Evolutionary conservation across 352 stramenopile genomes (phyloP), one percentile per base, ranked within the genome.

Genomic region (Globisporangium iwayamae): DNA sequence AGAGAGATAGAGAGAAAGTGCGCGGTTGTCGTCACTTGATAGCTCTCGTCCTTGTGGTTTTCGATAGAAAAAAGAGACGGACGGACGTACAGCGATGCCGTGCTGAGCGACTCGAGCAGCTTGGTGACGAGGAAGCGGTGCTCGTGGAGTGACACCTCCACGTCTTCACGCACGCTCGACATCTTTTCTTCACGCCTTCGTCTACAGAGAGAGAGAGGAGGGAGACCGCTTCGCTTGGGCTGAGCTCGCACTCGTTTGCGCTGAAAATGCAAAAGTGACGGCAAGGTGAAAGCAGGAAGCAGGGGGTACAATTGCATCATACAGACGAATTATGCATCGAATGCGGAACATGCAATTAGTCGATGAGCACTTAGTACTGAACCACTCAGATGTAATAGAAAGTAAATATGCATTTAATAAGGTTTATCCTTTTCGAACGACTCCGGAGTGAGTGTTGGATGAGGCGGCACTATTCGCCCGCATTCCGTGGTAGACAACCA

Each of bases 121-220:
- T 94, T 94, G 14, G 84, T 92, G 56, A 91, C 83, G 22, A 94
- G 69, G 68, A 91, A 94, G 55, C 85, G 83, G 72, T 94, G 85
- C 72, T 92, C 85, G 60, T 94, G 81, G 53, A 94, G 71, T 56
- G 70, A 75, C 48, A 91, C 72, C 65, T 90, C 80, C 47, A 90
- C 81, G 53, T 90, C 73, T 28, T 94, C 83, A 10, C 79, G 79
- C 25, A 94, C 83, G 70, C 79, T 89, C 70, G 74, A 62, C 71
- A 78, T 81, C 28, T 22, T 60, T 41, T 28, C 51, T 57, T 48
- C 43, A 48, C 25, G 30, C 8, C 41, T 20, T 47, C 41, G 13
- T 20, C 14, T 25, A n/a, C 28, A 28, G 13, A 56, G 48, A 39
- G 14, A n/a, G 14, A 56, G 48, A 39, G 14, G 25, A 20, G 20